Evolutionary conservation across 345 rosid species (phyloP).

Genomic region (Streptanthus diversifolius): DNA sequence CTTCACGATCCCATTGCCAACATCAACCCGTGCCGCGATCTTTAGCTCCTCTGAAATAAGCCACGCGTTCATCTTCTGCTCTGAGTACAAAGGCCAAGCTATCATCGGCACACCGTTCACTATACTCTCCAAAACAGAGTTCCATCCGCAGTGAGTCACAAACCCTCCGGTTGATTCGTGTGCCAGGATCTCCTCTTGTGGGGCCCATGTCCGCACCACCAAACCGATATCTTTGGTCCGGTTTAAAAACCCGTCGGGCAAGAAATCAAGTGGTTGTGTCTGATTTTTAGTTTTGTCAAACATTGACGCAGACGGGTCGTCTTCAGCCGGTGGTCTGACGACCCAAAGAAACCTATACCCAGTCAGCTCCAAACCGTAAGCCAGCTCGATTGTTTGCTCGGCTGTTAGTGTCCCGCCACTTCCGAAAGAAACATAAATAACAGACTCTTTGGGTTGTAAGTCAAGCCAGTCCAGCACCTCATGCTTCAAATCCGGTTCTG

Average conservation of each 20-base stretch:
- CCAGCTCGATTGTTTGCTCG: conserved; percentile 41
- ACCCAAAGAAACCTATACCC: conserved; percentile 42
- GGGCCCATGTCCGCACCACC: conserved; percentile 46
- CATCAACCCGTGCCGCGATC: conserved; percentile 34
- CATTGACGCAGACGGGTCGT: conserved; percentile 38
- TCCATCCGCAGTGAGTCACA: conserved; percentile 58
- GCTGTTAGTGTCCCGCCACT: conserved; percentile 43
- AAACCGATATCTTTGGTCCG: conserved; percentile 33
- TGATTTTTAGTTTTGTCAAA: not conserved
- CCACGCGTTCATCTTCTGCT: conserved; percentile 53
- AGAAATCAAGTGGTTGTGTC: conserved; percentile 22
- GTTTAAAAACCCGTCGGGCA: conserved; percentile 43
- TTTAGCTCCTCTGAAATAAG: conserved; percentile 41
- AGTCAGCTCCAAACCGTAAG: conserved; percentile 42
- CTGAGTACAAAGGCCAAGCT: conserved; percentile 60
- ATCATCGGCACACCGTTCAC: conserved; percentile 55
- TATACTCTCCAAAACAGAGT: conserved; percentile 46
- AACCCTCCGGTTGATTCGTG: conserved; percentile 47
- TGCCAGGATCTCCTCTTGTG: conserved; percentile 44
- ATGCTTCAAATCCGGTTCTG: conserved; percentile 13
- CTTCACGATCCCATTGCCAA: conserved; percentile 17
- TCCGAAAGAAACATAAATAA: conserved; percentile 47
- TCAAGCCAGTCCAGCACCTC: conserved; percentile 40
- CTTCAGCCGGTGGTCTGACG: conserved; percentile 36
- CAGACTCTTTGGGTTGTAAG: conserved; percentile 37